Evolutionary conservation across 225 moss, liverwort and hornwort genomes (phyloP), one percentile per base, ranked within the genome.

Genomic region (Physcomitrium patens): DNA sequence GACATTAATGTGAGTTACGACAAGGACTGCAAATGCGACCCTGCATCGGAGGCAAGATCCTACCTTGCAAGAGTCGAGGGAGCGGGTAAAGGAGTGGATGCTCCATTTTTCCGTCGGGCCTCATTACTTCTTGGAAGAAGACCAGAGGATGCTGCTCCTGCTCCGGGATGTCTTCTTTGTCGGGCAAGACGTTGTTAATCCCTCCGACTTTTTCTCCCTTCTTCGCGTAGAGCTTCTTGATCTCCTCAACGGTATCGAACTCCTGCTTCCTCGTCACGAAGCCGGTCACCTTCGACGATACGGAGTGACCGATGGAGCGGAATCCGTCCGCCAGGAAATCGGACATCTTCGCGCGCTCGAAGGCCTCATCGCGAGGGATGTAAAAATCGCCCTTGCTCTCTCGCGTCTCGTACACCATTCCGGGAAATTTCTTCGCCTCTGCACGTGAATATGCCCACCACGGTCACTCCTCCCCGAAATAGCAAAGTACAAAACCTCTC

Each of bases 311-410:
- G 6, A 59, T 60, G 16, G 77, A 71, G 5, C 65, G 65, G 15
- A 77, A 18, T 11, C 57, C 67, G 31, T 65, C 78, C 0, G 78
- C 80, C 51, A 76, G 58, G 69, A 86, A 86, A n/a, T 83, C 79
- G 1, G 81, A 70, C 52, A 76, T 73, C 68, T 89, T 89, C 43
- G 81, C 54, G 4, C 78, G 71, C 18, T 81, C 83, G 28, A 89
- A 89, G 23, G 46, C 63, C 47, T 89, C 89, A 14, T 89, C 89
- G 2, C 86, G 79, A 7, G 89, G 89, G 19, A 89, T 77, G 75
- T 86, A 89, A 12, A 81, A 78, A 46, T 42, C 19, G 3, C 28
- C 68, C 19, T 71, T 76, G 49, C 49, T 28, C 20, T 17, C 57
- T 11, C 78, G 71, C 2, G 3, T 67, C 65, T 80, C 80, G 8